These are phyloP conservation scores for Eimeria brunetti DNA, from an alignment of 169 alveolate species.

Conservation along the genomic window DNA sequence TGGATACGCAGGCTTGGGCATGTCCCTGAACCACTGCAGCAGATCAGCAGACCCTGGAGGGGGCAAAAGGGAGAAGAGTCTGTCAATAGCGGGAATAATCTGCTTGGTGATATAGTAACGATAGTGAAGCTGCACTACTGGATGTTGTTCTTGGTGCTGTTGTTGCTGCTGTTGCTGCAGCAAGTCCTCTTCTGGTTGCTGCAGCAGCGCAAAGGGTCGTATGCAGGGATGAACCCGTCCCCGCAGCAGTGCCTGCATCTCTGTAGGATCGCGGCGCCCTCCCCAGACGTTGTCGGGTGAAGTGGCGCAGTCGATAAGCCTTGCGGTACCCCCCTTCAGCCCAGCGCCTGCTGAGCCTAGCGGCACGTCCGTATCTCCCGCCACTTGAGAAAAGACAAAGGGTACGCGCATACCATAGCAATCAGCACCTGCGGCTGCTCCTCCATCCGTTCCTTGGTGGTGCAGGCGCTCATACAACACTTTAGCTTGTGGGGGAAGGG, in stretches of 20 bases:
- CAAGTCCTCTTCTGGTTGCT: constrained; percentile 40
- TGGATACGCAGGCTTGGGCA: constrained; percentile 77
- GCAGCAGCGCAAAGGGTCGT: constrained; percentile 27
- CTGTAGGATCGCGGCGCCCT: constrained; percentile 63
- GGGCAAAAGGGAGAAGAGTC: constrained; percentile 73
- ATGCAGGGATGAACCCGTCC: constrained; percentile 25
- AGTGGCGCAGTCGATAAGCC: constrained; percentile 75
- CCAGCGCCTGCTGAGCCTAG: constrained; percentile 42
- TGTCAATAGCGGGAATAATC: constrained; percentile 79
- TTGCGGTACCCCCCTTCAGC: constrained; percentile 4
- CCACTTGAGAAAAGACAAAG: constrained; percentile 63
- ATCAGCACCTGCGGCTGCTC: background rate
- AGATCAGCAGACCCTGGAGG: constrained; percentile 64
- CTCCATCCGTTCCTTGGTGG: constrained; percentile 26
- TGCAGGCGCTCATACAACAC: constrained; percentile 75
- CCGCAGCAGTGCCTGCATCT: constrained; percentile 57
- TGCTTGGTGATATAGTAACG: constrained; percentile 79
- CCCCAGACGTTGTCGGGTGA: constrained; percentile 77
- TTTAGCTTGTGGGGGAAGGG: constrained; percentile 79
- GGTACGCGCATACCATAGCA: constrained; percentile 61
- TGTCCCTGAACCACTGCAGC: constrained; percentile 76
- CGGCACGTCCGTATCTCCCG: constrained; percentile 66
- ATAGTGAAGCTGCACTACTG: constrained; percentile 32
- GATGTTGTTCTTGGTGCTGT: constrained; percentile 18
- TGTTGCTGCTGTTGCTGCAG: constrained; percentile 33